A percentile compares a stretch with the other conserved stretches of the same genome.
phyloP scores from a whole-genome alignment of 2,329 filamentous ascomycete genomes.

The Orbilia oligospora region DNA sequence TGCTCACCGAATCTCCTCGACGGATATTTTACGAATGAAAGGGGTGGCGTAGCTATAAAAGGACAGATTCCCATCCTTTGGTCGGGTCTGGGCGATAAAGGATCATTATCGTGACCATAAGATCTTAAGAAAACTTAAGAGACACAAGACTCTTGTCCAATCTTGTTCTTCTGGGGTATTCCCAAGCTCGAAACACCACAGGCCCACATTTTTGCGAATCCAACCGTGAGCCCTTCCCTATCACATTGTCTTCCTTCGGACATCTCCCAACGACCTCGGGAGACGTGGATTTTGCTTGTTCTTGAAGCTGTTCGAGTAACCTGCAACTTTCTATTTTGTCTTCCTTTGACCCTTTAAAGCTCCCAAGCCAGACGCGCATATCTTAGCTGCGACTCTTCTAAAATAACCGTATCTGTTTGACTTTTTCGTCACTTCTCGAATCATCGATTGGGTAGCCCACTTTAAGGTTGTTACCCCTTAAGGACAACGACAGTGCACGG shows the following conservation, averaged over 20 bases:
- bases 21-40: slow-evolving; percentile 57
- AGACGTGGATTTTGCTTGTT: slow-evolving; percentile 24
- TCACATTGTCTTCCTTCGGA: slow-evolving; percentile 59
- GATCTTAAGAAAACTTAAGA: slow-evolving; percentile 57
- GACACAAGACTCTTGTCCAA: slow-evolving; percentile 58
- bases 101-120: slow-evolving; percentile 49
- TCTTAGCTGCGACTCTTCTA: slow-evolving; percentile 26
- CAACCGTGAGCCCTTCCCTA: slow-evolving; percentile 49
- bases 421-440: slow-evolving; percentile 58
- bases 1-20: slow-evolving; percentile 51
- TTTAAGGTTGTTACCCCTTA: slow-evolving; percentile 59
- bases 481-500: slow-evolving; percentile 46
- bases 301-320: slow-evolving; percentile 20
- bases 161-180: slow-evolving; percentile 58
- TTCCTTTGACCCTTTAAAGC: slow-evolving; percentile 15
- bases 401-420: slow-evolving; percentile 54
- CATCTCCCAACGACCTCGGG: slow-evolving; percentile 49
- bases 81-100: slow-evolving; percentile 22
- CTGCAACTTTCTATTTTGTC: slow-evolving; percentile 15
- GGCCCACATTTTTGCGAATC: slow-evolving; percentile 56
- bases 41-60: slow-evolving; percentile 51
- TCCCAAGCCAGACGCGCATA: slow-evolving; percentile 39
- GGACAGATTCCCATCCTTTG: slow-evolving; percentile 52
- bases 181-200: slow-evolving; percentile 55
- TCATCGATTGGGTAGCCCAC: slow-evolving; percentile 53